Base-by-base conservation (phyloP, 306 rosid species). In the Senna siamea region DNA sequence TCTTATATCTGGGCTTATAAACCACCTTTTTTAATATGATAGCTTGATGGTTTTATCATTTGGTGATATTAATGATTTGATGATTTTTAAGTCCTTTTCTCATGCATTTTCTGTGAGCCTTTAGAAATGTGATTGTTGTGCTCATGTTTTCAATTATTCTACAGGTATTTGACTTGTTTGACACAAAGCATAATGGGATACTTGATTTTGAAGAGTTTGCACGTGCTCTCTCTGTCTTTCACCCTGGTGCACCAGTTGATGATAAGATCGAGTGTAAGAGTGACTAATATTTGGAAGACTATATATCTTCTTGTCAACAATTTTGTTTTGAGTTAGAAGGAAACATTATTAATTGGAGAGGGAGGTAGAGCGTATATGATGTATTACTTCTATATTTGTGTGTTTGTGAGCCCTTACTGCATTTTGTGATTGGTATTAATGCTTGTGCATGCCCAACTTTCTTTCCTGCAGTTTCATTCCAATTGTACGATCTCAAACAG, bases 81-180 rank as follows among this genome's bases (percentile, higher is more conserved):
- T 62, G 73, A 26, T 44, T 43, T 20, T 26, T 30, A 71, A 37
- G 47, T 75, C 34, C 66, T 70, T 55, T 57, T 54, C 37, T 40
- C 22, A 44, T 37, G 12, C 66, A 58, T 63, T 20, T 67, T 26
- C 54, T 48, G 41, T 73, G 63, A 46, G 56, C 58, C 44, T n/a
- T 13, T 57, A 67, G 44, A 68, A 63, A 57, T 76, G 28, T 53
- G 46, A 47, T 43, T 54, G 13, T 40, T 10, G 44, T 48, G n/a
- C 55, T 66, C 69, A 20, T 43, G n/a, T 37, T 72, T 79, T 69
- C 18, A 79, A 54, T 37, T 71, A 80, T 72, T 82, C 9, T 78
- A 56, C 63, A 91, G 97, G 97, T 91, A 74, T 89, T 89, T 83
- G 90, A 91, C 55, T 80, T 87, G 88, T 91, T 91, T 81, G 95